Conservation (phyloP, 2,329 filamentous ascomycete genomes). For the Apiospora aurea region DNA sequence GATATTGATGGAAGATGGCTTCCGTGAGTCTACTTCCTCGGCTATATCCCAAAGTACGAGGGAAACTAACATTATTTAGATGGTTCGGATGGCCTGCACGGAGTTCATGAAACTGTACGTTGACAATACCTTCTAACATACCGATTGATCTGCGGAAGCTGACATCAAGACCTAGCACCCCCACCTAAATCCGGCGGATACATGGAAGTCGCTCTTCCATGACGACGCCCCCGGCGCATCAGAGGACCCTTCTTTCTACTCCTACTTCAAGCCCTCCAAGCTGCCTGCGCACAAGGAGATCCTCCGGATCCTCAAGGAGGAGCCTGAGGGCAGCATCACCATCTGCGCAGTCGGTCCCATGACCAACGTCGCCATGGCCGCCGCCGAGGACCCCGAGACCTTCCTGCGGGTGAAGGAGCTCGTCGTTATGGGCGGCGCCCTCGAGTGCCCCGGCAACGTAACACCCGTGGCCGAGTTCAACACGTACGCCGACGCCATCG, state of each 20-base stretch:
- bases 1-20: slow-evolving; percentile 81
- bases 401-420: slow-evolving; percentile 91
- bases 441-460: slow-evolving; percentile 82
- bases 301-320: slow-evolving; percentile 81
- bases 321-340: slow-evolving; percentile 84
- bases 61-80: slow-evolving; percentile 60
- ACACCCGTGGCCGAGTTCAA: slow-evolving; percentile 94
- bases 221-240: slow-evolving; percentile 39
- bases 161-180: slow-evolving; percentile 60
- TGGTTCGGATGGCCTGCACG: slow-evolving; percentile 77
- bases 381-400: slow-evolving; percentile 85
- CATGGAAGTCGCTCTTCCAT: slow-evolving; percentile 75
- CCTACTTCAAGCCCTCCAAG: slow-evolving; percentile 79
- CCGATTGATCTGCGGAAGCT: slow-evolving; percentile 24
- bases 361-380: slow-evolving; percentile 92
- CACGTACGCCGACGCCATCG: slow-evolving; percentile 84
- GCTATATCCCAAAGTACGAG: too few relatives aligned
- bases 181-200: slow-evolving; percentile 75
- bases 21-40: slow-evolving; percentile 67
- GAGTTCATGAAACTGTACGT: slow-evolving; percentile 68
- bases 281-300: slow-evolving; percentile 83
- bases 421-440: slow-evolving; percentile 92
- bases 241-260: slow-evolving; percentile 54
- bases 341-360: slow-evolving; percentile 89
- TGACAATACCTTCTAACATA: background rate